Evolutionary conservation across 805 yeast species (phyloP).

Genomic region (Vanderwaltozyma verrucispora): DNA sequence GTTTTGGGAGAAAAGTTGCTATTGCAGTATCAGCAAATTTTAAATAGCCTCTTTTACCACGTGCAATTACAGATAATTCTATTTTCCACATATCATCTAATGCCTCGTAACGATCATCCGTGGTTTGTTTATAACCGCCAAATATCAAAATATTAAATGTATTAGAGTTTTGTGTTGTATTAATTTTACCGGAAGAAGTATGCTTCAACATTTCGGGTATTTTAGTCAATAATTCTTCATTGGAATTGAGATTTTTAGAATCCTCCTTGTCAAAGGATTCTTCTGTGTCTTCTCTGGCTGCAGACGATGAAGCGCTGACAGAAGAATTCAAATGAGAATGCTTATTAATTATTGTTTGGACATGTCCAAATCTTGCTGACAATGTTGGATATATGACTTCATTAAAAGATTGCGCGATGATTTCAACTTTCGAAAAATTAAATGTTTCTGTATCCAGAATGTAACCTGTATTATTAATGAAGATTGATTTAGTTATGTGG

Average conservation of each 20-base stretch:
- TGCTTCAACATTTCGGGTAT: no score
- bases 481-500: slow-evolving; percentile 32
- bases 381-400: slow-evolving; percentile 25
- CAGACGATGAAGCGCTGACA: not conserved
- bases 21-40: slow-evolving; percentile 30
- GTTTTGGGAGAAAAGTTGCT: slow-evolving; percentile 23
- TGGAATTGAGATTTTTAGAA: no score
- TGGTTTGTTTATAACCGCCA: slow-evolving; percentile 38
- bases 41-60: slow-evolving; percentile 28
- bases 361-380: slow-evolving; percentile 33
- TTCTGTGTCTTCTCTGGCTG: not conserved
- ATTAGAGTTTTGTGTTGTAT: not conserved
- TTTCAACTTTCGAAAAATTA: slow-evolving; percentile 38
- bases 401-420: slow-evolving; percentile 27
- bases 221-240: no score
- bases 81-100: slow-evolving; percentile 35
- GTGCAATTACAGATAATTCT: slow-evolving; percentile 29
- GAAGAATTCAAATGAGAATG: not conserved
- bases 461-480: slow-evolving; percentile 44
- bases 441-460: slow-evolving; percentile 44
- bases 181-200: no score
- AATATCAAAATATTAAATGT: slow-evolving; percentile 20
- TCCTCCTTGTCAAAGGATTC: not conserved
- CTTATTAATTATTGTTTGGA: slow-evolving; percentile 13
- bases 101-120: slow-evolving; percentile 26